Base-by-base conservation (phyloP, 1,139 yeast genomes). In the Yamadazyma taylorii region DNA sequence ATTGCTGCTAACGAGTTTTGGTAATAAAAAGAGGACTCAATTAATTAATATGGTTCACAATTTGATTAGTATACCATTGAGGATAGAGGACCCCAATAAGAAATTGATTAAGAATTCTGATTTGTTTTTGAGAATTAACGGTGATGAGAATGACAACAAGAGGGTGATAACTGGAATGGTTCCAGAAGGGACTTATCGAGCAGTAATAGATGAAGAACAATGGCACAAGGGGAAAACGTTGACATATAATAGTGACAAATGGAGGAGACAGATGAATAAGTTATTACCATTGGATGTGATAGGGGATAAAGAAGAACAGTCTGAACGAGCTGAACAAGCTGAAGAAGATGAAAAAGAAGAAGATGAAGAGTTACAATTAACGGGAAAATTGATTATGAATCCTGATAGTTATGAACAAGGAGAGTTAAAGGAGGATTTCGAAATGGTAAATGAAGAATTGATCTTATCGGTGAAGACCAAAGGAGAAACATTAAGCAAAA, bases 1-100 rank as follows among this genome's bases (percentile, higher is more conserved):
- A n/a, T n/a, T n/a, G n/a, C n/a, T n/a, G n/a, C n/a, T n/a, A n/a
- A n/a, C n/a, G n/a, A n/a, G n/a, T n/a, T n/a, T n/a, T 19, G 21
- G 21, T 5, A 8, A 19, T 19, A 35, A 21, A 31, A 25, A n/a
- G 19, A 22, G 21, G 30, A 13, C 28, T 24, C 28, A 12, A 21
- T 15, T 14, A 30, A 38, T n/a, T 7, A 14, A 14, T 16, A 27
- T 27, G 21, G 4, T 21, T 3, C 7, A 12, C 21, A 27, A 27
- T 10, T 27, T 27, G 21, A 36, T 43, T 9, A 41, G 53, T 4
- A 43, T 59, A 11, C 60, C 63, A 3, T 41, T 61, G 10, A 32
- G 39, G 10, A 50, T 60, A n/a, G 55, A 55, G 33, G 57, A 57
- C 42, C 40, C 36, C 9, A 35, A 35, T 13, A 45, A 43, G 28